Evolutionary conservation across 129 eudicot genomes (phyloP).

Genomic region (Chrysanthemum seticuspe): DNA sequence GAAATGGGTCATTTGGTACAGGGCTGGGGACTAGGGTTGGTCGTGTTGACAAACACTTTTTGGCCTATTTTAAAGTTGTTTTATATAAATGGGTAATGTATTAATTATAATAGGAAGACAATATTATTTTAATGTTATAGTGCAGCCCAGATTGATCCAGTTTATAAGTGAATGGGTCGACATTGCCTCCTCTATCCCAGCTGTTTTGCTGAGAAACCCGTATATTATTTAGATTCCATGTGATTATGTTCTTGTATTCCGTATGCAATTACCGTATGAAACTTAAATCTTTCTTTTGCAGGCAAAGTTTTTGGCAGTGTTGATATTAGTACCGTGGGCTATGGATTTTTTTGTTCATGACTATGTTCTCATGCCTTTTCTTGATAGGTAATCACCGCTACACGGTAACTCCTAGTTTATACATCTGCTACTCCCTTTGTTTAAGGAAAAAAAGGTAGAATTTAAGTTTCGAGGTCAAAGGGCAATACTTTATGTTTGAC

Average conservation of each 20-base stretch:
- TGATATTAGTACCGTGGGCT: conserved; percentile 85
- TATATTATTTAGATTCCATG: background rate
- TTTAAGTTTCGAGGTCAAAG: conserved; percentile 13
- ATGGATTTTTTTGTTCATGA: conserved; percentile 94
- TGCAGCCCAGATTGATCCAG: too few species aligned
- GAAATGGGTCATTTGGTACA: too few species aligned
- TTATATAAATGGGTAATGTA: too few species aligned
- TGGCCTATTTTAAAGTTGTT: too few species aligned
- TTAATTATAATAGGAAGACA: too few species aligned
- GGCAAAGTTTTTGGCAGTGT: conserved; percentile 88
- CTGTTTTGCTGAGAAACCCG: background rate
- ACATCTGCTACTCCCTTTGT: conserved; percentile 17
- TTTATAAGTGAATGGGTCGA: too few species aligned
- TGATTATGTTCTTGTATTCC: conserved; percentile 7
- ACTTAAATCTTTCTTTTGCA: conserved; percentile 46
- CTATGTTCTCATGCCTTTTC: conserved; percentile 93
- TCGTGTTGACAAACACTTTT: too few species aligned
- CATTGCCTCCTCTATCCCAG: too few species aligned
- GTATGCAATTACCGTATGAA: background rate
- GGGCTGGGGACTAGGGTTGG: too few species aligned
- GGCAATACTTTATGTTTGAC: background rate
- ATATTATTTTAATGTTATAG: too few species aligned
- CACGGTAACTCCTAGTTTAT: background rate
- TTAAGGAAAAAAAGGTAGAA: background rate
- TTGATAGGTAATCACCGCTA: conserved; percentile 71